Evolutionary conservation across 768 basidiomycete species (phyloP).

Genomic region (Termitomyces sp.): DNA sequence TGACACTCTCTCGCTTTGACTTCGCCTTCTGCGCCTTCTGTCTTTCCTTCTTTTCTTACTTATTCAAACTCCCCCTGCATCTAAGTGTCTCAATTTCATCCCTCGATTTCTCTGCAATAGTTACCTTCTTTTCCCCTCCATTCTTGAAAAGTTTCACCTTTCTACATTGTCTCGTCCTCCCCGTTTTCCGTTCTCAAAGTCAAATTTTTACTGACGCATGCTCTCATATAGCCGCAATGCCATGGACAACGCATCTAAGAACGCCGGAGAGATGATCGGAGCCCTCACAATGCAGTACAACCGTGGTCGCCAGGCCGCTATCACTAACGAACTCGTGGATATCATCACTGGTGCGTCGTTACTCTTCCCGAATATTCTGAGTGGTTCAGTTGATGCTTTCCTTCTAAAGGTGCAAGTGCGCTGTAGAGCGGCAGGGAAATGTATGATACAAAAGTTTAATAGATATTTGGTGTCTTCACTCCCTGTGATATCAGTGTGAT

Average conservation of each 20-base stretch:
- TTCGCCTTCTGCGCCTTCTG: background rate
- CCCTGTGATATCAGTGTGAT: background rate
- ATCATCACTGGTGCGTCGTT: constrained; percentile 75
- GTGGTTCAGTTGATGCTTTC: background rate
- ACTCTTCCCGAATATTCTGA: background rate
- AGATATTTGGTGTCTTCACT: background rate
- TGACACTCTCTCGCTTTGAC: background rate
- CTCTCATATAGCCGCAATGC: constrained; percentile 71
- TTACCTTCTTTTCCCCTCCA: background rate
- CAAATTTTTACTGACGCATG: constrained; percentile 1
- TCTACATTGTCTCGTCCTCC: background rate
- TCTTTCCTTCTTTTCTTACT: background rate
- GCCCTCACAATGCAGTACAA: constrained; percentile 92
- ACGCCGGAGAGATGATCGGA: constrained; percentile 91
- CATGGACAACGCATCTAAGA: constrained; percentile 99
- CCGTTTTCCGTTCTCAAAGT: background rate
- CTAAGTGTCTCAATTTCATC: too few species aligned
- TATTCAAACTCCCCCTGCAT: too few species aligned
- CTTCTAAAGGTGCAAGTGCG: constrained; percentile 36
- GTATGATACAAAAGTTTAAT: constrained; percentile 1
- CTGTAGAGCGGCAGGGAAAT: constrained; percentile 20
- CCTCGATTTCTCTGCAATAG: background rate
- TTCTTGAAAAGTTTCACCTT: background rate
- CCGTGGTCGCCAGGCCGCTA: constrained; percentile 96
- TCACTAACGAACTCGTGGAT: constrained; percentile 93